A percentile compares a stretch with the other conserved stretches of the same genome.
These are phyloP conservation scores for Schoenoplectus tabernaemontani DNA, from an alignment of 202 grass and related monocot species.

Conservation along the genomic window DNA sequence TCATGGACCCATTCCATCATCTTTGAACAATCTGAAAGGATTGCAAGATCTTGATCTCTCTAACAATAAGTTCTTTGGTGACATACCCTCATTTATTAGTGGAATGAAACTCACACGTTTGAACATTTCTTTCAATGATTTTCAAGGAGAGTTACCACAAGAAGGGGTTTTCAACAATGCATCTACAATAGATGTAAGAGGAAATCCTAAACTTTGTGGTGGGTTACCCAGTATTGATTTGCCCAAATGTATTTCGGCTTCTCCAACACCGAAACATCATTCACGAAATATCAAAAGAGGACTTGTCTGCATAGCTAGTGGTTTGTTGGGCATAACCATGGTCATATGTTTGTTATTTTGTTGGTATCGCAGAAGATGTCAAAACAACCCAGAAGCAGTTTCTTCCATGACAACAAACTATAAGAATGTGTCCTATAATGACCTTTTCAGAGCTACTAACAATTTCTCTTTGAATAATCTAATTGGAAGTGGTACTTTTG, in stretches of 20 bases:
- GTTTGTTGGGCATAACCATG: conserved; percentile 10
- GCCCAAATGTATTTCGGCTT: neutral
- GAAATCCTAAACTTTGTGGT: conserved; percentile 31
- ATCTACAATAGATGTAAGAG: too few species aligned
- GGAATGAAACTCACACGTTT: conserved; percentile 13
- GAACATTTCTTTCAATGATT: too few species aligned
- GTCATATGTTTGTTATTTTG: neutral
- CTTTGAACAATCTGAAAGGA: conserved; percentile 29
- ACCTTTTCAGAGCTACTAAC: conserved; percentile 26
- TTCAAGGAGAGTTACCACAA: too few species aligned
- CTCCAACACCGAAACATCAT: neutral
- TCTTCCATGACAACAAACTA: neutral
- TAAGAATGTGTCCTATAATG: conserved; percentile 27
- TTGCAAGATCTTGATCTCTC: conserved; percentile 47
- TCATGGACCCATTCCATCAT: conserved; percentile 29
- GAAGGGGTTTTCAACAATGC: too few species aligned
- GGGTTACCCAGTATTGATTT: conserved; percentile 22
- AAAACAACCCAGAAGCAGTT: neutral
- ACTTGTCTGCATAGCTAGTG: neutral
- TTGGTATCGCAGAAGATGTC: neutral
- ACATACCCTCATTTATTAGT: conserved; percentile 33
- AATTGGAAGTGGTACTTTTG: conserved; percentile 28
- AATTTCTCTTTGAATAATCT: conserved; percentile 26
- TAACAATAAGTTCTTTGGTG: conserved; percentile 38
- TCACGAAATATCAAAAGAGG: neutral